Base-by-base conservation (phyloP, 2,329 filamentous ascomycete genomes). In the Aspergillus novoparasiticus region DNA sequence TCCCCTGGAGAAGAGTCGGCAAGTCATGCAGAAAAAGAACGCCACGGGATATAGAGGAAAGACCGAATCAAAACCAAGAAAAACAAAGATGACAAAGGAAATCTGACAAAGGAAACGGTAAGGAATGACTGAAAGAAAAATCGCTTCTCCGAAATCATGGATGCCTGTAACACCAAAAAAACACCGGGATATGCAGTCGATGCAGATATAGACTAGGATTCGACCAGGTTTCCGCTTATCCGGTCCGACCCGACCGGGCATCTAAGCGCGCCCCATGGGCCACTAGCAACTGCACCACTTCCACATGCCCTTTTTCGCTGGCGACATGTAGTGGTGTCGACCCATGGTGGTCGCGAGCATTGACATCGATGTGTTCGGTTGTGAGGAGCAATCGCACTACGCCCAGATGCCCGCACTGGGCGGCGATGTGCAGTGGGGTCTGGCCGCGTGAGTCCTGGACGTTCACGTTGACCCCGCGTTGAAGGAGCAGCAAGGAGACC, bases 261-360 rank as follows among this genome's bases (percentile, higher is more conserved):
- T 50, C 46, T 28, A 50, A 50, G 23, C 46, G 23, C 16, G 46
- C 46, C 26, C 46, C 46, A n/a, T 50, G 23, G 8, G 46, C 46
- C 26, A 50, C 46, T 10, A 50, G 23, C 23, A 50, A 50, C 26
- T 50, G 46, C 30, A 58, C 57, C 16, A 48, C 57, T 36, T 48
- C n/a, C 16, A 58, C 43, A 16, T 58, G 28, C 12, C 57, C 57
- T 12, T 30, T 34, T 26, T 58, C 21, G 28, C 41, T 48, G 28
- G 57, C 57, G 11, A 58, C 19, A 36, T 58, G 57, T 12, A 58
- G 57, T 30, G 57, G 41, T 19, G 57, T 58, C 34, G 57, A 58
- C 57, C 57, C 28, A 4, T 48, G 26, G 23, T 48, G 57, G 43
- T 58, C 34, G 41, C 41, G 57, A 8, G 43, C 43, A 58, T 58